phyloP scores from a whole-genome alignment of 2,329 filamentous ascomycete species.

The Neonectria ditissima region DNA sequence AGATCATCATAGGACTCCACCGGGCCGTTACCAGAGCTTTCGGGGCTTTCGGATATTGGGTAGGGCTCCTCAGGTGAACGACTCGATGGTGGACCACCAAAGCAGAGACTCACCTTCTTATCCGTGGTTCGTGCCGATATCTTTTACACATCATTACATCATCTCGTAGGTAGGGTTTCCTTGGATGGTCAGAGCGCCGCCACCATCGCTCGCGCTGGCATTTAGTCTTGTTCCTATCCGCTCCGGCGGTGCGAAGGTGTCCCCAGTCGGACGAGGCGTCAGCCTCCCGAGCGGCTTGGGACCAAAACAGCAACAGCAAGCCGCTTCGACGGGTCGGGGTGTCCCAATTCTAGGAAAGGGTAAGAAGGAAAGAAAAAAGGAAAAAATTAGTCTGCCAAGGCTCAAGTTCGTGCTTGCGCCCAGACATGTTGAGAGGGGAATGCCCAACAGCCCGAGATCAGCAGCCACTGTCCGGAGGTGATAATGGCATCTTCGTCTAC shows the following conservation, averaged over 20 bases:
- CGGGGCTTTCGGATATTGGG: constrained; percentile 12
- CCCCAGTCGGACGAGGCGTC: constrained; percentile 15
- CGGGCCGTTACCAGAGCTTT: constrained; percentile 15
- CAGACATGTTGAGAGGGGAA: constrained; percentile 4
- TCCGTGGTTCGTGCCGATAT: constrained; percentile 28
- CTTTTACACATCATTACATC: constrained; percentile 35
- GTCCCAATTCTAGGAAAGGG: background rate
- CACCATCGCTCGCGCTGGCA: constrained; percentile 16
- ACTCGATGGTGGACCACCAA: constrained; percentile 7
- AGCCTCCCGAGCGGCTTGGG: constrained; percentile 15
- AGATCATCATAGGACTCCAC: constrained; percentile 2
- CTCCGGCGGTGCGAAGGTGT: background rate
- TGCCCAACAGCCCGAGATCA: constrained; percentile 7
- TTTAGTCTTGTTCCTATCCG: constrained; percentile 11
- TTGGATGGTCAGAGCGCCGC: constrained; percentile 5
- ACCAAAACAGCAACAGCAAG: constrained; percentile 6
- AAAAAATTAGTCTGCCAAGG: constrained; percentile 6
- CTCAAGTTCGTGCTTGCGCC: constrained; percentile 1
- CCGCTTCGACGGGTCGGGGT: constrained; percentile 2
- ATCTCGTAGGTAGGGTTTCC: constrained; percentile 37
- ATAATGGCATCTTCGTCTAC: background rate
- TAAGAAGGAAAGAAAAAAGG: too few relatives aligned
- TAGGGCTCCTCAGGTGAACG: constrained; percentile 7
- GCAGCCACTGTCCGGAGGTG: constrained; percentile 16
- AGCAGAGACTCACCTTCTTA: constrained; percentile 26